Evolutionary conservation across 1,139 yeast species (phyloP).

Genomic region (Cylindricascospora bacillispora): DNA sequence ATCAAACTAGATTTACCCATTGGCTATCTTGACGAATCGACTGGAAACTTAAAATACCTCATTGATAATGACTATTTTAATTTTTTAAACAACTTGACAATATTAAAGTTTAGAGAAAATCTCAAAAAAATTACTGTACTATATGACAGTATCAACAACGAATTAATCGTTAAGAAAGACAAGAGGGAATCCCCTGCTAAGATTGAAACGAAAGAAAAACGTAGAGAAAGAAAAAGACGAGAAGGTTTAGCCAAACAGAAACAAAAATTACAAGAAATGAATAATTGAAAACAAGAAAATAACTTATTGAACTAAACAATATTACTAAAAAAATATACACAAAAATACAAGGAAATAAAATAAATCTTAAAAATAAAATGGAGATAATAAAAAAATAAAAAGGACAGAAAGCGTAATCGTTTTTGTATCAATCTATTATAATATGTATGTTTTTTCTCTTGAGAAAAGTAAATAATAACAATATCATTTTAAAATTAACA

Average conservation of each 20-base stretch:
- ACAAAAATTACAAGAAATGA: slow-evolving; percentile 3
- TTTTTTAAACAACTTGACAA: slow-evolving; percentile 37
- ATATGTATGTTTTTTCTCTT: too few relatives aligned
- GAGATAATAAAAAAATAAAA: too few relatives aligned
- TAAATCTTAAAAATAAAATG: too few relatives aligned
- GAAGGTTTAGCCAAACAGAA: slow-evolving; percentile 48
- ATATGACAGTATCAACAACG: slow-evolving; percentile 30
- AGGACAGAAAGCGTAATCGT: too few relatives aligned
- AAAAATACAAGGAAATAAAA: slow-evolving; percentile 2
- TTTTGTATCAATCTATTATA: too few relatives aligned
- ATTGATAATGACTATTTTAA: slow-evolving; percentile 40
- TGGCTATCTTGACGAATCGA: slow-evolving; percentile 35
- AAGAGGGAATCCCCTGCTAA: slow-evolving; percentile 3
- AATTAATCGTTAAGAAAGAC: slow-evolving; percentile 13
- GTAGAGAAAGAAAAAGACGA: slow-evolving; percentile 43
- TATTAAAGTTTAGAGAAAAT: slow-evolving; percentile 54
- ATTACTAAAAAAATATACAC: slow-evolving; percentile 1
- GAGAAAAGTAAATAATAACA: too few relatives aligned
- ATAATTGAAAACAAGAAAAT: too few relatives aligned
- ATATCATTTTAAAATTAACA: too few relatives aligned
- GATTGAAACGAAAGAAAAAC: slow-evolving; percentile 39
- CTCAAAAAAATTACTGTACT: slow-evolving; percentile 40
- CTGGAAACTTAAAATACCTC: slow-evolving; percentile 28
- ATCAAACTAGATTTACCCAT: slow-evolving; percentile 64
- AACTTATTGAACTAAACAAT: neutral